Evolutionary conservation across 2,329 filamentous ascomycete species (phyloP).

Genomic region (Ophiostoma sp.): DNA sequence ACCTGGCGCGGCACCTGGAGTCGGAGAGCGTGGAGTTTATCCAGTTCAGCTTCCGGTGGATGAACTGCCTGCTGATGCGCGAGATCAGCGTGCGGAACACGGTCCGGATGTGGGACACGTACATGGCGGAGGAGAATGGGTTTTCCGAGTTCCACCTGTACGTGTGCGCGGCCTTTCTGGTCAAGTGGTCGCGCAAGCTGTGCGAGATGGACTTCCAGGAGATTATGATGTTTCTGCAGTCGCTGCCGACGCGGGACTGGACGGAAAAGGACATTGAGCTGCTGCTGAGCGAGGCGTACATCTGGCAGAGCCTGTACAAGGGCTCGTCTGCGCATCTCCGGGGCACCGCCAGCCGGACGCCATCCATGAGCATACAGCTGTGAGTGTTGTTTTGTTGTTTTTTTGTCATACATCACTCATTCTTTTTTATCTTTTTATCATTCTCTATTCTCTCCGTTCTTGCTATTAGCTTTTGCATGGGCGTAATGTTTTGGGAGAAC

Average conservation of each 20-base stretch:
- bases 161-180: constrained; percentile 93
- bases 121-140: constrained; percentile 95
- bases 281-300: constrained; percentile 90
- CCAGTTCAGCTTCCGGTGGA: constrained; percentile 98
- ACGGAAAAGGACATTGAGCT: constrained; percentile 98
- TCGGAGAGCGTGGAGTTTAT: constrained; percentile 94
- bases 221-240: constrained; percentile 98
- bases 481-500: too few species aligned
- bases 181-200: constrained; percentile 95
- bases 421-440: too few species aligned
- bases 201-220: constrained; percentile 98
- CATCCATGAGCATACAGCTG: constrained; percentile 41
- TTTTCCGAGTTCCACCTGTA: constrained; percentile 98
- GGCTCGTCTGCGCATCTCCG: constrained; percentile 86
- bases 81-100: constrained; percentile 96
- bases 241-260: constrained; percentile 86
- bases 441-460: too few species aligned
- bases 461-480: too few species aligned
- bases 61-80: constrained; percentile 98
- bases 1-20: constrained; percentile 81
- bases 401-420: too few species aligned
- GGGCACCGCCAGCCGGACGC: constrained; percentile 38
- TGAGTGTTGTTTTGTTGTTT: constrained; percentile 21
- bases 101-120: constrained; percentile 99
- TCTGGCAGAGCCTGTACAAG: constrained; percentile 97